Percentiles rank a stretch among this genome's conserved stretches.
phyloP scores from a whole-genome alignment of 2,329 filamentous ascomycete genomes.

The Drechslera avenae region DNA sequence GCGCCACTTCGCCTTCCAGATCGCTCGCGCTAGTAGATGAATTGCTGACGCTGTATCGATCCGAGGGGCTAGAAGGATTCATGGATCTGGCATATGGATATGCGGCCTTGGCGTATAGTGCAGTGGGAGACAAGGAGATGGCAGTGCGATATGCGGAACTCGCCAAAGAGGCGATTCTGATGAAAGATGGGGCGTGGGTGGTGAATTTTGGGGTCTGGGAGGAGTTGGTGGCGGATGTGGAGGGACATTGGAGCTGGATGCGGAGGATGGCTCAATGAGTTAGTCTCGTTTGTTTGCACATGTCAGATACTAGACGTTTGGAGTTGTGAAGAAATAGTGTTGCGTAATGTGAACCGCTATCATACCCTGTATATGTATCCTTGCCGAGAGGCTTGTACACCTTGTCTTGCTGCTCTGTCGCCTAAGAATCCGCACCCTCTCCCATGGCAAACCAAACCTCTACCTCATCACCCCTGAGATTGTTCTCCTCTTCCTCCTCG shows the following conservation, averaged over 20 bases:
- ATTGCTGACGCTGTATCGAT: constrained; percentile 43
- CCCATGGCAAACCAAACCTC: neutral
- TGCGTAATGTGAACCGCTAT: too few species aligned
- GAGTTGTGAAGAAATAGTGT: too few species aligned
- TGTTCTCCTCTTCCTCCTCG: constrained; percentile 31
- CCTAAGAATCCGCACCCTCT: too few species aligned
- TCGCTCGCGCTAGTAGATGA: constrained; percentile 38
- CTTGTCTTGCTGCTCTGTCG: too few species aligned
- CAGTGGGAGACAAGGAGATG: constrained; percentile 29
- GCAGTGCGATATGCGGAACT: constrained; percentile 44
- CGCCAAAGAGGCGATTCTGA: constrained; percentile 41
- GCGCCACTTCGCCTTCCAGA: neutral
- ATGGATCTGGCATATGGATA: constrained; percentile 49
- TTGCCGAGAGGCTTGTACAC: too few species aligned
- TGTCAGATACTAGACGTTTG: too few species aligned
- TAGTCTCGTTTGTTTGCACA: too few species aligned
- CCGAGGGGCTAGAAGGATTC: constrained; percentile 48
- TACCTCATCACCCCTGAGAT: constrained; percentile 2
- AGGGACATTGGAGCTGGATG: constrained; percentile 15
- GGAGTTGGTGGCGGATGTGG: constrained; percentile 20
- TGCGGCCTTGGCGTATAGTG: constrained; percentile 49
- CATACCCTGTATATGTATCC: too few species aligned
- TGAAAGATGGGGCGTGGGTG: constrained; percentile 47
- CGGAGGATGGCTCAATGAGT: too few species aligned
- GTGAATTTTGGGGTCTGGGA: constrained; percentile 43